Conservation (phyloP, 192 early-diverging fungal genomes). For the Backusella sp. region DNA sequence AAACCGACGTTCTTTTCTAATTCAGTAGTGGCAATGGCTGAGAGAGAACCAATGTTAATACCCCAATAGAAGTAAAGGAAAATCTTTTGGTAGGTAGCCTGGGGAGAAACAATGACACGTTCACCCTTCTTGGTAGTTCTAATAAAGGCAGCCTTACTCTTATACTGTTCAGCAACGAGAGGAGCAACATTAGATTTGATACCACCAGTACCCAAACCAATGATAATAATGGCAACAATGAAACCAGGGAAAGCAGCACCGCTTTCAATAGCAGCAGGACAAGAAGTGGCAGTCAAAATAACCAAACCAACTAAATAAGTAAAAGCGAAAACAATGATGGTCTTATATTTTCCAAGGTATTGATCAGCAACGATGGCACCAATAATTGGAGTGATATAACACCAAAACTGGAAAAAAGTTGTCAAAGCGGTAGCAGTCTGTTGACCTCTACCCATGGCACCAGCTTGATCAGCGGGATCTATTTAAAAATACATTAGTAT, state of each 20-base stretch:
- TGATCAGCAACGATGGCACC: conserved; percentile 69
- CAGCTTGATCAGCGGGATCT: conserved; percentile 42
- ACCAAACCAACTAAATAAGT: conserved; percentile 66
- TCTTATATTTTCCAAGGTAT: conserved; percentile 73
- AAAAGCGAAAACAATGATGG: conserved; percentile 61
- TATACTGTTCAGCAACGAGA: conserved; percentile 74
- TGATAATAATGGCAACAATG: conserved; percentile 66
- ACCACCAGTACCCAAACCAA: conserved; percentile 75
- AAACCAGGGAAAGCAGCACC: conserved; percentile 64
- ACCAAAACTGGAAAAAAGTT: conserved; percentile 58
- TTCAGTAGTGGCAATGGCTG: conserved; percentile 54
- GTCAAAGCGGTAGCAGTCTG: conserved; percentile 53
- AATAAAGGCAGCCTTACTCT: conserved; percentile 52
- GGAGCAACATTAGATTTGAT: conserved; percentile 80
- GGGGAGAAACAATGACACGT: conserved; percentile 61
- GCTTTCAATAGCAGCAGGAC: conserved; percentile 49
- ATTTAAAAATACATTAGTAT: neutral
- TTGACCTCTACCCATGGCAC: conserved; percentile 50
- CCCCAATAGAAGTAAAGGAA: conserved; percentile 86
- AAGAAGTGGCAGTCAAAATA: conserved; percentile 61
- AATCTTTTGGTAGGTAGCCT: conserved; percentile 68
- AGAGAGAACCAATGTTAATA: conserved; percentile 70
- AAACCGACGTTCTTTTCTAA: conserved; percentile 60
- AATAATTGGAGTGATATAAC: conserved; percentile 58
- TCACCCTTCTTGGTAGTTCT: conserved; percentile 54